Evolutionary conservation across 1,284 basidiomycete genomes (phyloP), one percentile per base, ranked within the genome.

Genomic region (Taiwanofungus camphoratus): DNA sequence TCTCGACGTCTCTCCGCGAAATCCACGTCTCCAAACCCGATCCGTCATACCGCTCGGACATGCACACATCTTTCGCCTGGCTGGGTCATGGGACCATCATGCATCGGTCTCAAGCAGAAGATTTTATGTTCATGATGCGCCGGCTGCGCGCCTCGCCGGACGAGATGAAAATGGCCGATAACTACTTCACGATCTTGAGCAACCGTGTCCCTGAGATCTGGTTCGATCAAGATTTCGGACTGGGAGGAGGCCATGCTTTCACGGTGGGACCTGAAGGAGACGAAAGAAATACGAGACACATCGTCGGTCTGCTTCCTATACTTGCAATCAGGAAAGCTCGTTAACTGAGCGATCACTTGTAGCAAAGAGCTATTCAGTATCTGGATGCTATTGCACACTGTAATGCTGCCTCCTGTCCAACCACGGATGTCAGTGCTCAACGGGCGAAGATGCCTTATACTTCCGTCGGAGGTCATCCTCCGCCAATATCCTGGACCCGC

Each of bases 141-240:
- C 23, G 38, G 6, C 58, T 82, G 30, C 64, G 73, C 30, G 59
- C 69, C 26, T 64, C 73, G 0, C 58, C 67, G 3, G 75, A 76
- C 31, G 73, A 81, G 51, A 63, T 69, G 54, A 70, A 73, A 49
- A 84, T 82, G 80, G 78, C 80, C 1, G 82, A 86, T 55, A 85
- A 84, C 50, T 83, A 82, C 52, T 85, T 74, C 55, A 69, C 79
- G 3, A 65, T 85, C 41, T 61, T 85, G 39, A 65, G 64, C 42
- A 84, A 83, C 49, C 53, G 59, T 20, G 54, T 67, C 12, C 67
- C 72, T 1, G 70, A 76, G 49, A 57, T 69, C 13, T 83, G 82
- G 79, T 73, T 79, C 47, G 77, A 82, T 55, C 74, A 79, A 51
- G 75, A 74, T 8, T 69, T 79, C 41, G 74, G 73, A 48, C 67